Evolutionary conservation across 345 rosid species (phyloP).

Genomic region (Ailanthus altissimus): DNA sequence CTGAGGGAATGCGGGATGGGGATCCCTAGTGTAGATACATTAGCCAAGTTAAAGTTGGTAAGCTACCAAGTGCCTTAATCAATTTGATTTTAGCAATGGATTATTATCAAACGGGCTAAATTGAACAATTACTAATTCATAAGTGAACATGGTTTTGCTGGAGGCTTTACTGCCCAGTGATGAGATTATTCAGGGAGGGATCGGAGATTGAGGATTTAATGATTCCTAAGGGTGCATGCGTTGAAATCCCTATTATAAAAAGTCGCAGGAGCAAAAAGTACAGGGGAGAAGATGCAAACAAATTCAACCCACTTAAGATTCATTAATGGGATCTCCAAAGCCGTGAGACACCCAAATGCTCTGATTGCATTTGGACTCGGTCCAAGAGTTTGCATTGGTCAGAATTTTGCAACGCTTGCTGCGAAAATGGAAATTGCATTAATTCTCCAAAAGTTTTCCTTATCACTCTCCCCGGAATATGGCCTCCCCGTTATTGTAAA

Average conservation of each 20-base stretch:
- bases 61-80: background rate
- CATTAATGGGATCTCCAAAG: constrained; percentile 36
- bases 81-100: background rate
- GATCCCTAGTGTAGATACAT: constrained; percentile 41
- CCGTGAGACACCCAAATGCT: constrained; percentile 57
- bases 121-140: background rate
- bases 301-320: constrained; percentile 65
- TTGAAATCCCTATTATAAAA: constrained; percentile 30
- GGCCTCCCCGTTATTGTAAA: constrained; percentile 42
- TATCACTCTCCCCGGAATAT: constrained; percentile 38
- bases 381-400: constrained; percentile 73
- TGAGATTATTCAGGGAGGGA: constrained; percentile 35
- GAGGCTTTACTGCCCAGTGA: constrained; percentile 59
- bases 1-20: constrained; percentile 40
- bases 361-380: constrained; percentile 53
- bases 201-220: constrained; percentile 41
- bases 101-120: background rate
- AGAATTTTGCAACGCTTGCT: constrained; percentile 51
- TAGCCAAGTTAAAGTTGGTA: constrained; percentile 52
- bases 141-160: constrained; percentile 63
- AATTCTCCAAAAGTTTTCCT: constrained; percentile 44
- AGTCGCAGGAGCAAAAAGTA: constrained; percentile 46
- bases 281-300: constrained; percentile 64
- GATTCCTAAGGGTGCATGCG: constrained; percentile 43
- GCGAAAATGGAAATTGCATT: constrained; percentile 39